Evolutionary conservation across 1,139 yeast genomes (phyloP).

Genomic region (Debaryomyces psychrophilus): DNA sequence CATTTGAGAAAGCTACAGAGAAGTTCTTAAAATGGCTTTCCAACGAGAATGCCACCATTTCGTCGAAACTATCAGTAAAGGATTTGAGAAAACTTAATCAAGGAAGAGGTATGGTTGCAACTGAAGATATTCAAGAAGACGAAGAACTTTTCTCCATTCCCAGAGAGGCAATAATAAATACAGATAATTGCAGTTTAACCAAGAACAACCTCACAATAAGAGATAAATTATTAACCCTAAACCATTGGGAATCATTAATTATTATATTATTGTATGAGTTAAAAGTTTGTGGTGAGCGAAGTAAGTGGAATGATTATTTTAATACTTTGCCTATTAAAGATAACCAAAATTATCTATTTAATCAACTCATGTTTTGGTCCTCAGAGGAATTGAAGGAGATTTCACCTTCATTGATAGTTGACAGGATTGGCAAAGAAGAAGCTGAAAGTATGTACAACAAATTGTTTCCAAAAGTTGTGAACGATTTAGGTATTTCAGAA

Average conservation of each 20-base stretch:
- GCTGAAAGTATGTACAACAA: conserved; percentile 63
- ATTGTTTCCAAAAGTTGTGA: conserved; percentile 29
- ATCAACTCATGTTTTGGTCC: conserved; percentile 81
- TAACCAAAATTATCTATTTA: conserved; percentile 41
- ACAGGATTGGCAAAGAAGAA: conserved; percentile 69
- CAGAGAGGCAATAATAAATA: conserved; percentile 55
- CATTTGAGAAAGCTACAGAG: conserved; percentile 31
- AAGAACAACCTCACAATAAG: conserved; percentile 33
- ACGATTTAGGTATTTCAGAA: conserved; percentile 27
- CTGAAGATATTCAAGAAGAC: conserved; percentile 55
- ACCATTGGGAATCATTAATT: conserved; percentile 80
- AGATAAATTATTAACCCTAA: conserved; percentile 44
- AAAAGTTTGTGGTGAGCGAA: conserved; percentile 39
- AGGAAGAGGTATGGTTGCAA: conserved; percentile 81
- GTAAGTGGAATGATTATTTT: conserved; percentile 73
- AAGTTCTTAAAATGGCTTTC: conserved; percentile 58
- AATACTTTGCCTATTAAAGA: conserved; percentile 62
- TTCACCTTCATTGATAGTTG: conserved; percentile 69
- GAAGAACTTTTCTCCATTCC: conserved; percentile 76
- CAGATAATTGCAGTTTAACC: conserved; percentile 55
- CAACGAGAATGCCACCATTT: conserved; percentile 46
- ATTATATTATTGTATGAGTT: conserved; percentile 65
- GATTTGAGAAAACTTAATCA: conserved; percentile 63
- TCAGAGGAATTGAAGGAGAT: conserved; percentile 53
- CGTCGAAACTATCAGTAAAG: conserved; percentile 57